These are phyloP conservation scores for Colletotrichum lentis DNA, from an alignment of 2,329 filamentous ascomycete genomes.

Conservation along the genomic window DNA sequence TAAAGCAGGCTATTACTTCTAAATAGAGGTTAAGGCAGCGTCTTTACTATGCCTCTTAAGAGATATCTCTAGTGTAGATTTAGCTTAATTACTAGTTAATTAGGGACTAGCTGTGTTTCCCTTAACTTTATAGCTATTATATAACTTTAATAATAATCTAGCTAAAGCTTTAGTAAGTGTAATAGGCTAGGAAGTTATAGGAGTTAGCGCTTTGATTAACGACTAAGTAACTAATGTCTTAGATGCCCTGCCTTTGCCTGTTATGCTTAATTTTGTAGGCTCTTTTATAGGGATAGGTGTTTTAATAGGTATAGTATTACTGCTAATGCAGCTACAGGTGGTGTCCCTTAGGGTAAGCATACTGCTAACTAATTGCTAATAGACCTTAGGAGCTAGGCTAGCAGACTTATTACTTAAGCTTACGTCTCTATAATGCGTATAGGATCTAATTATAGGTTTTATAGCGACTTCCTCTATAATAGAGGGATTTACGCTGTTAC, in stretches of 20 bases:
- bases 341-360: neutral
- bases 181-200: neutral
- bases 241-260: neutral
- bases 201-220: neutral
- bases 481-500: neutral
- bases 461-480: neutral
- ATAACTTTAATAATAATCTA: neutral
- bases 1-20: neutral
- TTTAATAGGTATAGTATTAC: neutral
- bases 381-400: neutral
- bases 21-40: neutral
- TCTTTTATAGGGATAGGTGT: neutral
- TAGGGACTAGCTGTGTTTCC: neutral
- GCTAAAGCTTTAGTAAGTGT: neutral
- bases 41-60: neutral
- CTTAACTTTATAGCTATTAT: neutral
- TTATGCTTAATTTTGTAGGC: neutral
- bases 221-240: neutral
- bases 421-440: neutral
- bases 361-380: neutral
- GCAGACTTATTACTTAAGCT: constrained; percentile 1
- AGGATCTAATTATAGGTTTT: neutral
- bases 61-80: neutral
- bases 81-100: neutral
- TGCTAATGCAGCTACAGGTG: neutral